Conservation (phyloP, 139 green algal species). For the Coelastrella sp. region DNA sequence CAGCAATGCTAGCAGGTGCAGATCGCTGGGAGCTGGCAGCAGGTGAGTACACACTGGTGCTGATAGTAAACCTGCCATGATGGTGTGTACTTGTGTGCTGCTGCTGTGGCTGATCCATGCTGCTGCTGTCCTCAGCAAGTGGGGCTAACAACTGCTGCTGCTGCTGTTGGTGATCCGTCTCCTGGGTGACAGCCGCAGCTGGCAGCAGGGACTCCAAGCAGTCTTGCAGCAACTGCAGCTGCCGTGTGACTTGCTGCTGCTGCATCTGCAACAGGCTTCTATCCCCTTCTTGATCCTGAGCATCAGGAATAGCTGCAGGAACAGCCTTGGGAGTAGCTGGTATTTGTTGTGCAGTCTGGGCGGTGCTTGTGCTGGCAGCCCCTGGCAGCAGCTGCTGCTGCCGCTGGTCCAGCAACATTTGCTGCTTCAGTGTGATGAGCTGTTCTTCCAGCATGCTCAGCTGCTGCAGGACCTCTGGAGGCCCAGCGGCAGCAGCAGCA, state of each 20-base stretch:
- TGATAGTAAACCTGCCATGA: background rate
- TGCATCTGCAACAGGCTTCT: background rate
- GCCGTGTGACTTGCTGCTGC: background rate
- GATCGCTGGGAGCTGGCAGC: background rate
- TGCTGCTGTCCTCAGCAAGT: background rate
- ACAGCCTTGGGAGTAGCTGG: background rate
- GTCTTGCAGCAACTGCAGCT: background rate
- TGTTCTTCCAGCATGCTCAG: conserved; percentile 4
- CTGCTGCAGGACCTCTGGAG: conserved; percentile 10
- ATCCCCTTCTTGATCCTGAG: too few species aligned
- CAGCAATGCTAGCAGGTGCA: background rate
- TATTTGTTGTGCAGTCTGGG: background rate
- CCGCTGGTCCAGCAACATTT: background rate
- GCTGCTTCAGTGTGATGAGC: conserved; percentile 7
- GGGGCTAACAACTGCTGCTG: background rate
- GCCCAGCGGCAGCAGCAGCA: too few species aligned
- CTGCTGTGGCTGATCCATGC: background rate
- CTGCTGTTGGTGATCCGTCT: background rate
- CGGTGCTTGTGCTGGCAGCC: background rate
- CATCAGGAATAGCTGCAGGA: background rate
- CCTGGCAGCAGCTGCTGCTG: background rate
- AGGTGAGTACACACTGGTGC: background rate
- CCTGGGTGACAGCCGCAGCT: background rate
- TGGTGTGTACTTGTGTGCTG: background rate
- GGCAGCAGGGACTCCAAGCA: background rate